A percentile compares a stretch with the other conserved stretches of the same genome.
These are phyloP conservation scores for Byssochlamys sp. DNA, from an alignment of 2,329 filamentous ascomycete genomes.

Conservation along the genomic window DNA sequence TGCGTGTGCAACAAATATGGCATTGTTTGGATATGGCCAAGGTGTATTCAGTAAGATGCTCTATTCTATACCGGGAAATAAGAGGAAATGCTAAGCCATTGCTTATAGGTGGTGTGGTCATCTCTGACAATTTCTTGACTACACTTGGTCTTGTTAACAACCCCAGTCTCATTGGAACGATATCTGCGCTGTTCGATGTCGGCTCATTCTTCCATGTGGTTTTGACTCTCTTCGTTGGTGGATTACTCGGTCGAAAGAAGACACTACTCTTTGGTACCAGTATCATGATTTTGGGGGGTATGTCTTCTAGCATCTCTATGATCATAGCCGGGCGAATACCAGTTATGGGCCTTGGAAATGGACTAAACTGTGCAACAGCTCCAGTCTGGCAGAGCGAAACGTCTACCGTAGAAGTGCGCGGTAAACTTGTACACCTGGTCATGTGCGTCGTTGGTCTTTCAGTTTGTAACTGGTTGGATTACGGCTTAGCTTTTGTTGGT, in stretches of 20 bases:
- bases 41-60: slow-evolving; percentile 41
- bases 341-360: slow-evolving; percentile 40
- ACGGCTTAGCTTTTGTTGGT: slow-evolving; percentile 39
- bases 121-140: slow-evolving; percentile 45
- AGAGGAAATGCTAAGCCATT: background rate
- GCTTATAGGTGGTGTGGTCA: slow-evolving; percentile 42
- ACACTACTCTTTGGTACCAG: slow-evolving; percentile 38
- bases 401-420: slow-evolving; percentile 35
- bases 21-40: slow-evolving; percentile 40
- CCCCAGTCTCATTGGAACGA: slow-evolving; percentile 30
- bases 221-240: slow-evolving; percentile 38
- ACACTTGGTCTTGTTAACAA: slow-evolving; percentile 35
- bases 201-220: slow-evolving; percentile 49
- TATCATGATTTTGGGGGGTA: slow-evolving; percentile 41
- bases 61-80: background rate
- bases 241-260: slow-evolving; percentile 39
- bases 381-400: slow-evolving; percentile 46
- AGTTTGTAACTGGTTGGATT: slow-evolving; percentile 45
- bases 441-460: slow-evolving; percentile 44
- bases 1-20: slow-evolving; percentile 42
- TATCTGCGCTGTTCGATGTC: slow-evolving; percentile 51
- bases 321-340: slow-evolving; percentile 43
- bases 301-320: slow-evolving; percentile 38
- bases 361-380: slow-evolving; percentile 43
- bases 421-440: slow-evolving; percentile 41